Base-by-base conservation (phyloP, 1,284 basidiomycete species). In the Rhodotorula sp. region DNA sequence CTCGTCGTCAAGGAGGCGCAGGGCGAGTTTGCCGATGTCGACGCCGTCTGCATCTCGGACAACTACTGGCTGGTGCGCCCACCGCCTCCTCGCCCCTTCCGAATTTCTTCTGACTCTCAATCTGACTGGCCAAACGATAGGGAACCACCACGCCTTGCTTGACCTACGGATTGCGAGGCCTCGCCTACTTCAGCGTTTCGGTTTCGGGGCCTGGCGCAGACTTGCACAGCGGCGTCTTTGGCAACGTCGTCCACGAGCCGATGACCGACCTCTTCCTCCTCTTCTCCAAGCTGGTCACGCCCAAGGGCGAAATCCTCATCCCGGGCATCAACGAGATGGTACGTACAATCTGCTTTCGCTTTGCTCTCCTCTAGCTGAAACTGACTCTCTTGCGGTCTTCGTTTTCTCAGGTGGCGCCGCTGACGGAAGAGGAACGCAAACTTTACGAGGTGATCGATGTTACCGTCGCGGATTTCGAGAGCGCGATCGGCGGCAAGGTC, bases 1-100 rank as follows among this genome's bases (percentile, higher is more conserved):
- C 87, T 97, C 63, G 94, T 99, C 77, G 83, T 86, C 74, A 85
- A 84, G 62, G 93, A 98, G 84, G 89, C 89, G 69, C 85, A 88
- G 79, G 85, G 86, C 47, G 97, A 90, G 86, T 97, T 99, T 81
- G 86, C 89, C 61, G 93, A 90, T 31, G 90, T 95, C 49, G 95
- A 99, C 79, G 93, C 91, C 76, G 91, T 97, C 73, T 99, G 95
- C 84, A 98, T 99, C 78, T 84, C 83, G 57, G 76, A 77, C 67
- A 77, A 76, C 70, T 78, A 78, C 72, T 77, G 76, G 74, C 61
- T 62, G 34, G 61, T 50, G 18, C 10, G 31, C 34, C 3, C 16
- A 3, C 16, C 6, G 48, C 15, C 2, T 18, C 15, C 18, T 18
- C 38, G 34, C 38, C 8, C 12, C 38, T 6, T 31, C 12, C 3